Evolutionary conservation across 2,329 filamentous ascomycete genomes (phyloP).

Genomic region (Fusarium bulbicola): DNA sequence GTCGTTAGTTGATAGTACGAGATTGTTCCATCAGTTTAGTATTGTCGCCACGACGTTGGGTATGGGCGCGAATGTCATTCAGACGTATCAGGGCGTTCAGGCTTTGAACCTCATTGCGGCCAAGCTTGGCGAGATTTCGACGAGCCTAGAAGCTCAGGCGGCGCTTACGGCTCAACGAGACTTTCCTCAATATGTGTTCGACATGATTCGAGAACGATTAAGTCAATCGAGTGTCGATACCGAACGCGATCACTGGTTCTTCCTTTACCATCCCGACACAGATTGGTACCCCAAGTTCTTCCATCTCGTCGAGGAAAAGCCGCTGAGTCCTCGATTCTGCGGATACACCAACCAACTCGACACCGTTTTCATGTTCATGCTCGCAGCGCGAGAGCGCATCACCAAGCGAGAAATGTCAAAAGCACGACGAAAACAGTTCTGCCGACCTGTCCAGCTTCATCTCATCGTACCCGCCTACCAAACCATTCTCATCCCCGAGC

Average conservation of each 20-base stretch:
- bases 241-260: slow-evolving; percentile 50
- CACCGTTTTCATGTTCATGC: slow-evolving; percentile 52
- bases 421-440: slow-evolving; percentile 35
- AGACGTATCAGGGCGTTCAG: slow-evolving; percentile 49
- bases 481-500: slow-evolving; percentile 49
- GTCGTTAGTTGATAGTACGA: slow-evolving; percentile 46
- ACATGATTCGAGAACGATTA: slow-evolving; percentile 50
- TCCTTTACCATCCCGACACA: slow-evolving; percentile 53
- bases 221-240: slow-evolving; percentile 45
- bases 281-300: slow-evolving; percentile 54
- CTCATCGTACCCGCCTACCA: slow-evolving; percentile 53
- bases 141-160: slow-evolving; percentile 47
- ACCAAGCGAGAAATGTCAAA: slow-evolving; percentile 39
- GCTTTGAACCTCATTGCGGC: slow-evolving; percentile 49
- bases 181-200: slow-evolving; percentile 49
- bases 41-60: slow-evolving; percentile 44
- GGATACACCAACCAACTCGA: slow-evolving; percentile 54
- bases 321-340: slow-evolving; percentile 48
- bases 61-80: slow-evolving; percentile 48
- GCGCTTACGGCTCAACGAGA: slow-evolving; percentile 50
- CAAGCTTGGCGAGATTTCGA: slow-evolving; percentile 47
- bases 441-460: slow-evolving; percentile 44
- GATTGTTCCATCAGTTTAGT: slow-evolving; percentile 46
- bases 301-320: slow-evolving; percentile 47
- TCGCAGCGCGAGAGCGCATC: slow-evolving; percentile 44